Conservation (phyloP, 768 basidiomycete species). For the Naganishia friedmannii region DNA sequence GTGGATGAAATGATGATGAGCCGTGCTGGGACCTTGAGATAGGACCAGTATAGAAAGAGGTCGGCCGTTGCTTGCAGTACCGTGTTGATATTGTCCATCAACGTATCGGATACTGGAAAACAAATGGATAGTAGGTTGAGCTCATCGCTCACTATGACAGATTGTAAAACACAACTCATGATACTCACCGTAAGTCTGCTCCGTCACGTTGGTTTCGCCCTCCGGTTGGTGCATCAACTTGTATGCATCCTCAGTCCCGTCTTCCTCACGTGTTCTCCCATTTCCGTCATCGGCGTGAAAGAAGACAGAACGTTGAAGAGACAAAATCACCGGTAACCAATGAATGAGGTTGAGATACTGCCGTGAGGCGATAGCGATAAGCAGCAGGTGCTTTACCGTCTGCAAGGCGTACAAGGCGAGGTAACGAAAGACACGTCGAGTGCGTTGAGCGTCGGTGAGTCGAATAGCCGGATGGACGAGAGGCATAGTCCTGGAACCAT, state of each 20-base stretch:
- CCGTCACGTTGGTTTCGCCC: background rate
- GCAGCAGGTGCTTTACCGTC: background rate
- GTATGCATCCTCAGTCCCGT: background rate
- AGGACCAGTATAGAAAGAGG: constrained; percentile 4
- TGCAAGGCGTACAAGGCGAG: background rate
- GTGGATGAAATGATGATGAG: background rate
- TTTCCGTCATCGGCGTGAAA: background rate
- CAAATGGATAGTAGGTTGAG: background rate
- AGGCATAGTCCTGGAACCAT: background rate
- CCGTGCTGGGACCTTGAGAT: constrained; percentile 9
- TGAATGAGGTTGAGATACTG: constrained; percentile 7
- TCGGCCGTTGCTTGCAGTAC: background rate
- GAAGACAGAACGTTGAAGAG: background rate
- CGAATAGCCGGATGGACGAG: background rate
- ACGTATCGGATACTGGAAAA: background rate
- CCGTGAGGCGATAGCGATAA: constrained; percentile 1
- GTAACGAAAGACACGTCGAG: background rate
- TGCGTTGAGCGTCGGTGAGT: background rate
- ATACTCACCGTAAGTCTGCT: background rate
- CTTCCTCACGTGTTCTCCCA: background rate
- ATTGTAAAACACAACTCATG: background rate
- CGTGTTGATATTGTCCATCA: background rate
- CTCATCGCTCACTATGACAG: background rate
- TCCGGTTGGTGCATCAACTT: background rate
- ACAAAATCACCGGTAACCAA: constrained; percentile 7